A percentile compares a stretch with the other conserved stretches of the same genome.
phyloP scores from a whole-genome alignment of 345 rosid species.

The Eucalyptus fibrosa region DNA sequence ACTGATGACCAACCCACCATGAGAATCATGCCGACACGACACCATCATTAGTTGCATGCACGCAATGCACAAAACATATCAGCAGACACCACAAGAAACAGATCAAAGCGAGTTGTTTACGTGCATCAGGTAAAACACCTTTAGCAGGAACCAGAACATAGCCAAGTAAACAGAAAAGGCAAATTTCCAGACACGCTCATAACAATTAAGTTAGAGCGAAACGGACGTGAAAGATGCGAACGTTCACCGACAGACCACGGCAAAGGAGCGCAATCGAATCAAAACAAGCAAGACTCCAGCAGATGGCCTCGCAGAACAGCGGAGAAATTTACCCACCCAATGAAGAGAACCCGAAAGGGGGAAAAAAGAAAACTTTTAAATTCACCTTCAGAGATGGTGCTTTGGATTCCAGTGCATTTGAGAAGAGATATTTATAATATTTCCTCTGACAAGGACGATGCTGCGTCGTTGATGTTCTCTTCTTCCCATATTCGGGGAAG shows the following conservation, averaged over 20 bases:
- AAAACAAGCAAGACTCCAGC: background rate
- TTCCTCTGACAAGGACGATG: too few relatives aligned
- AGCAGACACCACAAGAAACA: background rate
- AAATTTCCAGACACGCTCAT: background rate
- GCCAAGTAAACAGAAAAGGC: background rate
- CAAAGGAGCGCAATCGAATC: background rate
- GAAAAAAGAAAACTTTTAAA: background rate
- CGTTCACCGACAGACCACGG: background rate
- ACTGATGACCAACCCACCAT: background rate
- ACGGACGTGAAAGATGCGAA: background rate
- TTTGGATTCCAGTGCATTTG: slow-evolving; percentile 81
- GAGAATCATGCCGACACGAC: background rate
- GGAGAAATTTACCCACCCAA: background rate
- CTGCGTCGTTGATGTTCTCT: too few relatives aligned
- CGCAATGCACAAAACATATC: background rate
- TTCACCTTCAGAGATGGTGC: slow-evolving; percentile 57
- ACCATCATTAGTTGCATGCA: background rate
- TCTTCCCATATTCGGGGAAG: background rate
- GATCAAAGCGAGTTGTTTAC: background rate
- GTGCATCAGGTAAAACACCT: background rate
- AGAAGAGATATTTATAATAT: background rate
- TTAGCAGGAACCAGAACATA: background rate
- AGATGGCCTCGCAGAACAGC: background rate
- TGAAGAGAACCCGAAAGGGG: background rate
- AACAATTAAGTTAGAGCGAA: background rate